These are phyloP conservation scores for Entelexis sorbosivorans DNA, from an alignment of 1,139 yeast genomes.

Conservation along the genomic window DNA sequence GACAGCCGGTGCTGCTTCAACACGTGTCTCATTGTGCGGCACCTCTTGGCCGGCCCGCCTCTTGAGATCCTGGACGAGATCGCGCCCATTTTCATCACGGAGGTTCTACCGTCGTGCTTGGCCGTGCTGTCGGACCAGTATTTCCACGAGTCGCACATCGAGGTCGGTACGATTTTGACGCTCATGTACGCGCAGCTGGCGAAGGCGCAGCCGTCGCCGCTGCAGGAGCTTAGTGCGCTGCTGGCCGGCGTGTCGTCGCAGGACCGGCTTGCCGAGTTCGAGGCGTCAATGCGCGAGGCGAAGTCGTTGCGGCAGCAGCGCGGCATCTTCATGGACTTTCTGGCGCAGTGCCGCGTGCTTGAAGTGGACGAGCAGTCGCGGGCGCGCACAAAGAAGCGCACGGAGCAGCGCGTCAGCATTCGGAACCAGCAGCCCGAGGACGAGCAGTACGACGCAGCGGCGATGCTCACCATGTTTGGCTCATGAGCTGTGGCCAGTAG, in stretches of 20 bases:
- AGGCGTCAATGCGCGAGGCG: constrained; percentile 47
- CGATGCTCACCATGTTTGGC: constrained; percentile 23
- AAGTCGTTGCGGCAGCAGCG: constrained; percentile 64
- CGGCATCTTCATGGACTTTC: constrained; percentile 58
- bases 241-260: constrained; percentile 30
- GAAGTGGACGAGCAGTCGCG: constrained; percentile 35
- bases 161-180: constrained; percentile 80
- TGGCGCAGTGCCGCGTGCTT: constrained; percentile 33
- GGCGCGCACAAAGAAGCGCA: constrained; percentile 23
- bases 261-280: constrained; percentile 41
- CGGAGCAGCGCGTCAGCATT: constrained; percentile 20
- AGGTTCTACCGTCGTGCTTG: constrained; percentile 39
- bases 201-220: constrained; percentile 16
- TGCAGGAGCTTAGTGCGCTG: constrained; percentile 30
- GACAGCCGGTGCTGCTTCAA: constrained; percentile 91
- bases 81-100: constrained; percentile 58
- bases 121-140: constrained; percentile 66
- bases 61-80: constrained; percentile 64
- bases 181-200: constrained; percentile 42
- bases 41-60: constrained; percentile 39
- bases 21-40: constrained; percentile 68
- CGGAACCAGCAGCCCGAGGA: constrained; percentile 21
- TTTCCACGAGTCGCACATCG: constrained; percentile 78
- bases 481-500: too few species aligned
- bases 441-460: constrained; percentile 23